Percentiles rank a stretch among this genome's conserved stretches.
Evolutionary conservation across 306 rosid species (phyloP).

Genomic region (Boehmeria nivea): DNA sequence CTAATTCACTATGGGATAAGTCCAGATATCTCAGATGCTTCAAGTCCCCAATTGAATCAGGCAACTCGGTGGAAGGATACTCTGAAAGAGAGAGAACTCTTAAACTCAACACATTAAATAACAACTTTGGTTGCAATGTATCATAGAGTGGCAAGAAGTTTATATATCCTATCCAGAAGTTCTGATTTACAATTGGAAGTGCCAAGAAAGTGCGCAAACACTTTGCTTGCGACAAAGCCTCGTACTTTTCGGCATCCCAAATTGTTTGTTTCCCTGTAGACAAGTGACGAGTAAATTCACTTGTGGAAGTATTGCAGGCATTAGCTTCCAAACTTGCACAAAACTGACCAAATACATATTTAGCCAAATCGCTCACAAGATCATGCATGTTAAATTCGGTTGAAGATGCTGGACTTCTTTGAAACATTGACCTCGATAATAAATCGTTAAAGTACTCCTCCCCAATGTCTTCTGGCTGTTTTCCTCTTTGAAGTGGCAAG

Average conservation of each 20-base stretch:
- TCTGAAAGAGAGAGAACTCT: constrained; percentile 7
- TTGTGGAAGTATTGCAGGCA: too few species aligned
- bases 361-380: constrained; percentile 1
- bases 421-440: constrained; percentile 13
- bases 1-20: constrained; percentile 9
- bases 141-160: not conserved
- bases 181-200: not conserved
- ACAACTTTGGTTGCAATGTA: not conserved
- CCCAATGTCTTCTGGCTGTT: constrained; percentile 9
- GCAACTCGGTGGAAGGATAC: constrained; percentile 1
- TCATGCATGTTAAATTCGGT: constrained; percentile 14
- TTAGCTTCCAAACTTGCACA: too few species aligned
- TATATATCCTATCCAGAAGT: too few species aligned
- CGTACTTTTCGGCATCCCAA: not conserved
- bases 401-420: not conserved
- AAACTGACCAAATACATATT: not conserved
- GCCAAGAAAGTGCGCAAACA: constrained; percentile 5
- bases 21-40: constrained; percentile 6
- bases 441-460: constrained; percentile 24
- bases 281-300: not conserved
- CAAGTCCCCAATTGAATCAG: constrained; percentile 6
- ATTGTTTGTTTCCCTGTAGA: not conserved
- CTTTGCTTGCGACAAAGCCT: too few species aligned
- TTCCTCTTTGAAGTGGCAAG: not conserved
- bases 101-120: too few species aligned